phyloP scores from a whole-genome alignment of 257 asterid species.

The Solanum arcanum region DNA sequence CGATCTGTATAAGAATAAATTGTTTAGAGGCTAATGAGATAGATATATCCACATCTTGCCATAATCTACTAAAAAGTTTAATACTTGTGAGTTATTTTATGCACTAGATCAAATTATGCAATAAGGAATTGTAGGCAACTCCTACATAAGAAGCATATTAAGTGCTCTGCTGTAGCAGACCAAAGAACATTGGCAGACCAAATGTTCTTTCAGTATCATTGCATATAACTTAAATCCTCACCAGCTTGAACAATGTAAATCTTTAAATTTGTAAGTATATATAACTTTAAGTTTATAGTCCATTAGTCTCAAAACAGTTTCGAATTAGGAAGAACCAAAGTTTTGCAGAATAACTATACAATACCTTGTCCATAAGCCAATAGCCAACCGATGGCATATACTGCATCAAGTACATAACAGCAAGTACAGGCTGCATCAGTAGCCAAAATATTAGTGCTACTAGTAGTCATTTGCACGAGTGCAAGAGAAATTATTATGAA shows the following conservation, averaged over 20 bases:
- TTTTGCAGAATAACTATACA: not conserved
- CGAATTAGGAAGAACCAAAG: not conserved
- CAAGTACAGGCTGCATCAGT: slow-evolving; percentile 84
- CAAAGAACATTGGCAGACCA: not conserved
- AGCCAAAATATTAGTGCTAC: not conserved
- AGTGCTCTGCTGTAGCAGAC: not conserved
- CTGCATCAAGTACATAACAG: slow-evolving; percentile 86
- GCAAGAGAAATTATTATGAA: not conserved
- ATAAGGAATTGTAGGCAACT: not conserved
- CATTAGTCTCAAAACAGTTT: not conserved
- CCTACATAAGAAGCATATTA: not conserved
- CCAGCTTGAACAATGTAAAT: not conserved
- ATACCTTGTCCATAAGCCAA: slow-evolving; percentile 99
- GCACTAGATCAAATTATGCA: not conserved
- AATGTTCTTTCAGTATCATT: not conserved
- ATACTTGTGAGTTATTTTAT: not conserved
- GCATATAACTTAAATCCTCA: not conserved
- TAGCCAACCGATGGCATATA: slow-evolving; percentile 72
- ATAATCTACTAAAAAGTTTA: not conserved
- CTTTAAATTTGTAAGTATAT: not conserved
- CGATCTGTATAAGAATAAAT: slow-evolving; percentile 36
- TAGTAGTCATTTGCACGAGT: not conserved
- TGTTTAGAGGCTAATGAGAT: not conserved
- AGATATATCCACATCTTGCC: not conserved
- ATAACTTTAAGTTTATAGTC: not conserved